A percentile compares a stretch with the other conserved stretches of the same genome.
Evolutionary conservation across 345 rosid species (phyloP).

Genomic region (Iberis pinnata): DNA sequence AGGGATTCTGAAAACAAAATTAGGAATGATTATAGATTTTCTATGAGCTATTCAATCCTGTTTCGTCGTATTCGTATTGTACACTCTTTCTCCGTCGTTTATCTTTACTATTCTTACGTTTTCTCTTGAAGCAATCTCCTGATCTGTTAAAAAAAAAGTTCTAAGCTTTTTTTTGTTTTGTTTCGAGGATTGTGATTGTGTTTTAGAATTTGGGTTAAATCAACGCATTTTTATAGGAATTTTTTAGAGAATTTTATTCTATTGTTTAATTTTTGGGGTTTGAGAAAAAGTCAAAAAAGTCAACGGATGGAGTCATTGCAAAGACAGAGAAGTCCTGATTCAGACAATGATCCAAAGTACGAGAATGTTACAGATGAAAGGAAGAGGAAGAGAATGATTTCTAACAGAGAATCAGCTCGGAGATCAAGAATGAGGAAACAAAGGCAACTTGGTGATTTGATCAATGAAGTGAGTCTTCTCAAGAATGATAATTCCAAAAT

Average conservation of each 20-base stretch:
- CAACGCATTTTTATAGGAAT: not conserved
- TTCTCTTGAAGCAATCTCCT: slow-evolving; percentile 45
- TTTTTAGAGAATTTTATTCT: slow-evolving; percentile 3
- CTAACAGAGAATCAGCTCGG: slow-evolving; percentile 85
- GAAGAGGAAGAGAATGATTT: slow-evolving; percentile 83
- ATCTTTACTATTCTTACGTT: slow-evolving; percentile 86
- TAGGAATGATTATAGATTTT: slow-evolving; percentile 42
- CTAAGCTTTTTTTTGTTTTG: not conserved
- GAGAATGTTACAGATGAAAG: slow-evolving; percentile 46
- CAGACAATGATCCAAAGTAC: slow-evolving; percentile 51
- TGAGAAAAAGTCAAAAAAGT: slow-evolving; percentile 5
- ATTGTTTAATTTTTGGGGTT: not conserved
- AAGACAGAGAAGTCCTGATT: slow-evolving; percentile 49
- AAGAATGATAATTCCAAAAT: slow-evolving; percentile 42
- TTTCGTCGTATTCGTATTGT: slow-evolving; percentile 68
- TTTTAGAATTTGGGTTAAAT: not conserved
- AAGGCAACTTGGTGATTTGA: slow-evolving; percentile 55
- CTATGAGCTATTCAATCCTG: slow-evolving; percentile 51
- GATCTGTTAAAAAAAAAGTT: slow-evolving; percentile 19
- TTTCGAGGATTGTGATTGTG: too few relatives aligned
- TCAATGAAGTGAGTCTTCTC: slow-evolving; percentile 41
- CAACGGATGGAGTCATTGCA: slow-evolving; percentile 37
- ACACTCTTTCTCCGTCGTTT: slow-evolving; percentile 90
- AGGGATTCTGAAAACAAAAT: slow-evolving; percentile 4
- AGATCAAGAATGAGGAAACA: slow-evolving; percentile 79